phyloP scores from a whole-genome alignment of 2,329 filamentous ascomycete species.

The Kalaharituber pfeilii region DNA sequence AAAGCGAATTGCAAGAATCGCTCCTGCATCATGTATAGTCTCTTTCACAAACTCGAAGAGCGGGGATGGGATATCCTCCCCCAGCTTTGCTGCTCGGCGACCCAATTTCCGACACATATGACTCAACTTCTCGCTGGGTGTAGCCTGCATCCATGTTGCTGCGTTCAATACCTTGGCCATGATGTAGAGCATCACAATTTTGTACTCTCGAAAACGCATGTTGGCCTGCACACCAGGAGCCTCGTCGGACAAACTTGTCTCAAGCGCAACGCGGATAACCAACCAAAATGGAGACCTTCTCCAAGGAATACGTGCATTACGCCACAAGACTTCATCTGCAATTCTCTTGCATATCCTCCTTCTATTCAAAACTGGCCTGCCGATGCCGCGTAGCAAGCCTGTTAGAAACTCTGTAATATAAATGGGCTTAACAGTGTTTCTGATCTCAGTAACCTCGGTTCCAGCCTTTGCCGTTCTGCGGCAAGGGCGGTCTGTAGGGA shows the following conservation, averaged over 20 bases:
- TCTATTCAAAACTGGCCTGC: slow-evolving; percentile 16
- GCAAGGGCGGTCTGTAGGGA: slow-evolving; percentile 25
- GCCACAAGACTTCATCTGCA: slow-evolving; percentile 37
- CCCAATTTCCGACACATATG: slow-evolving; percentile 32
- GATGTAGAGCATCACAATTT: slow-evolving; percentile 35
- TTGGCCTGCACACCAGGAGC: background rate
- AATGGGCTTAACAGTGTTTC: slow-evolving; percentile 35
- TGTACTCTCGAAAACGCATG: slow-evolving; percentile 28
- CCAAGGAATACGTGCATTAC: slow-evolving; percentile 30
- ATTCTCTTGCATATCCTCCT: slow-evolving; percentile 34
- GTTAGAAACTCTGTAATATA: slow-evolving; percentile 38
- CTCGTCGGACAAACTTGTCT: slow-evolving; percentile 22
- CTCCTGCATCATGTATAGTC: slow-evolving; percentile 5
- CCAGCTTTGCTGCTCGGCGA: slow-evolving; percentile 32
- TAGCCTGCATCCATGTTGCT: slow-evolving; percentile 20
- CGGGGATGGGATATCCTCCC: background rate
- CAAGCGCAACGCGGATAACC: slow-evolving; percentile 36
- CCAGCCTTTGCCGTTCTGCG: slow-evolving; percentile 28
- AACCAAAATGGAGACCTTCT: slow-evolving; percentile 39
- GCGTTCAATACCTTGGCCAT: slow-evolving; percentile 28
- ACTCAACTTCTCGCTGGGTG: slow-evolving; percentile 24
- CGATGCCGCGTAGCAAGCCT: slow-evolving; percentile 30
- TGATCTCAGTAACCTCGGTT: slow-evolving; percentile 27
- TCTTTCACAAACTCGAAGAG: background rate
- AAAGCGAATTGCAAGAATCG: slow-evolving; percentile 10